phyloP scores from a whole-genome alignment of 495 filamentous ascomycete species.

The Cenococcum geophilum region DNA sequence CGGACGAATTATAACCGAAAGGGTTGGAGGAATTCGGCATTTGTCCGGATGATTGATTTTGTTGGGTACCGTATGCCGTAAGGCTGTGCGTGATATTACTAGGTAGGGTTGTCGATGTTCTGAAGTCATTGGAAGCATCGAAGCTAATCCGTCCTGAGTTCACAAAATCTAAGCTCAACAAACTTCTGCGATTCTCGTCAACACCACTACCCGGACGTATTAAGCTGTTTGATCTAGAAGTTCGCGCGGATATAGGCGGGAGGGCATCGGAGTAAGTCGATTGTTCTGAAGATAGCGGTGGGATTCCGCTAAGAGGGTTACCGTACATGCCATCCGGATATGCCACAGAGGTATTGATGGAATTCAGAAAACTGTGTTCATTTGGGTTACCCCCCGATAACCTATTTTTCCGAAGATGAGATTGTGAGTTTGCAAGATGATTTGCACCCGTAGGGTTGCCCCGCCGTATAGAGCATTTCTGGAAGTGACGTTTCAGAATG shows the following conservation, averaged over 20 bases:
- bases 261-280: conserved; percentile 20
- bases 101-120: conserved; percentile 3
- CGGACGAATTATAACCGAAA: conserved; percentile 19
- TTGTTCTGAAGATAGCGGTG: conserved; percentile 14
- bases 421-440: conserved; percentile 86
- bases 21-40: conserved; percentile 8
- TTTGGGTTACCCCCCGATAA: conserved; percentile 14
- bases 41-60: conserved; percentile 4
- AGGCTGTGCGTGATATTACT: conserved; percentile 20
- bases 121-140: conserved; percentile 19
- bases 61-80: conserved; percentile 17
- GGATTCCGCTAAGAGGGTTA: conserved; percentile 18
- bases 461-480: conserved; percentile 91
- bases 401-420: conserved; percentile 65
- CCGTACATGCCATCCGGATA: conserved; percentile 23
- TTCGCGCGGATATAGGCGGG: conserved; percentile 27
- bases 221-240: conserved; percentile 30
- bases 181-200: conserved; percentile 28
- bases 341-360: conserved; percentile 18
- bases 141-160: conserved; percentile 17
- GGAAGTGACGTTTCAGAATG: conserved; percentile 96
- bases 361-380: conserved; percentile 20
- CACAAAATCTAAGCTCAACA: conserved; percentile 23
- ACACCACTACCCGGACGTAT: conserved; percentile 25
- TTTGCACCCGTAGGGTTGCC: conserved; percentile 89